phyloP scores from a whole-genome alignment of 1,139 yeast species.

The Hansenula sp. region DNA sequence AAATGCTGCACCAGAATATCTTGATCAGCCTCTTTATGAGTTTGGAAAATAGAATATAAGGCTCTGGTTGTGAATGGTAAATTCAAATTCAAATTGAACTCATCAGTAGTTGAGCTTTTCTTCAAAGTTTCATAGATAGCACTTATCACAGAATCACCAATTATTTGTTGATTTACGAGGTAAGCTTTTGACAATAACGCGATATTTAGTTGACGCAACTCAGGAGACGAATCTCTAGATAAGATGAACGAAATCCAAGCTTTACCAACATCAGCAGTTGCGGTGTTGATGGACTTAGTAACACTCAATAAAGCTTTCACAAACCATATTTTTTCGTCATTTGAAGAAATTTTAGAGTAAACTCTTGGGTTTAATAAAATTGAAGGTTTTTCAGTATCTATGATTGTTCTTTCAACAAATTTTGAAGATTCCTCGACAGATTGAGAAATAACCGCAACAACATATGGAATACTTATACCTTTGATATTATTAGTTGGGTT shows the following conservation, averaged over 20 bases:
- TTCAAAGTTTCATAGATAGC: slow-evolving; percentile 26
- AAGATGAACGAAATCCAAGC: slow-evolving; percentile 43
- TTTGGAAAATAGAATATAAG: slow-evolving; percentile 42
- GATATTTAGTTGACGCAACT: slow-evolving; percentile 32
- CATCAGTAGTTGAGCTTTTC: slow-evolving; percentile 21
- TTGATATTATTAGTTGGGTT: slow-evolving; percentile 45
- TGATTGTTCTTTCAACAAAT: slow-evolving; percentile 23
- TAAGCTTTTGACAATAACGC: slow-evolving; percentile 27
- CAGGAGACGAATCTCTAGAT: slow-evolving; percentile 34
- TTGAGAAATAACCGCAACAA: slow-evolving; percentile 27
- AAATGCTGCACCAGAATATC: slow-evolving; percentile 37
- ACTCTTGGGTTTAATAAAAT: slow-evolving; percentile 44
- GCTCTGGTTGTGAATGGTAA: slow-evolving; percentile 35
- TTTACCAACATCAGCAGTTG: slow-evolving; percentile 25
- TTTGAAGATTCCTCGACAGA: slow-evolving; percentile 2
- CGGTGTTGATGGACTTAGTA: slow-evolving; percentile 12
- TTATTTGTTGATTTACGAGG: slow-evolving; percentile 21
- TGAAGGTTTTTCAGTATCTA: slow-evolving; percentile 38
- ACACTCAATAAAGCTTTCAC: slow-evolving; percentile 36
- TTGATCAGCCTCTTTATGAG: slow-evolving; percentile 27
- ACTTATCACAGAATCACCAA: slow-evolving; percentile 27
- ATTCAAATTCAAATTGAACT: slow-evolving; percentile 18
- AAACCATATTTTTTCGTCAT: slow-evolving; percentile 50
- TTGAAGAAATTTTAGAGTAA: slow-evolving; percentile 42
- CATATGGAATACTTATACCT: slow-evolving; percentile 47